Evolutionary conservation across 2,329 filamentous ascomycete genomes (phyloP), one percentile per base, ranked within the genome.

Genomic region (Colletotrichum cuscutae): DNA sequence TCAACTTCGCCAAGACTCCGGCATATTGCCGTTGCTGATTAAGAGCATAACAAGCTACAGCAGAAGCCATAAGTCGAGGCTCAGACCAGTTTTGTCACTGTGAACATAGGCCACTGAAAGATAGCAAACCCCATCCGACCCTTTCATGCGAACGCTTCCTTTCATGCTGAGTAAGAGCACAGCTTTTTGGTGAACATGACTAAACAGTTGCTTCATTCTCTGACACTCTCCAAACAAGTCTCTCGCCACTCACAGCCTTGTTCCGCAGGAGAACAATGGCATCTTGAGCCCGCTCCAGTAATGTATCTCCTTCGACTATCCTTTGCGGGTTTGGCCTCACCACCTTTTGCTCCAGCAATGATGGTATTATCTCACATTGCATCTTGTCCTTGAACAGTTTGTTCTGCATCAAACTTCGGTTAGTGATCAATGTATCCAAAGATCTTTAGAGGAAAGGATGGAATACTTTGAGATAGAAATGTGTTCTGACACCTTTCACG

Each of bases 301-400:
- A 69, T 0, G 79, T 81, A 13, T 77, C 70, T 1, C 85, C 85
- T 68, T 86, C 83, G 2, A 87, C 79, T 1, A 86, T 68, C 5
- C 81, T 80, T 46, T 83, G 82, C 58, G 78, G 81, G 71, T 86
- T 86, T 0, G 86, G 85, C 65, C 78, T 74, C 32, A 88, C 77
- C 3, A 82, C 56, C 0, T 83, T 82, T 15, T 81, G 76, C 7
- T 80, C 81, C 24, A 88, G 74, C 74, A 90, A 75, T 0, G 82
- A 76, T 2, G 87, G 87, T 77, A 91, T 85, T 64, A 91, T 89
- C 15, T 89, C 86, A 0, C 86, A 79, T 76, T 90, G 87, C 46
- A 90, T 79, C 62, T 88, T 85, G 59, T 89, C 80, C 72, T 86
- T 89, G 80, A 90, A 88, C 56, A 88, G 84, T 19, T 86, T 81